A percentile compares a stretch with the other conserved stretches of the same genome.
These are phyloP conservation scores for Coniophora puteana DNA, from an alignment of 1,284 basidiomycete species.

Conservation along the genomic window DNA sequence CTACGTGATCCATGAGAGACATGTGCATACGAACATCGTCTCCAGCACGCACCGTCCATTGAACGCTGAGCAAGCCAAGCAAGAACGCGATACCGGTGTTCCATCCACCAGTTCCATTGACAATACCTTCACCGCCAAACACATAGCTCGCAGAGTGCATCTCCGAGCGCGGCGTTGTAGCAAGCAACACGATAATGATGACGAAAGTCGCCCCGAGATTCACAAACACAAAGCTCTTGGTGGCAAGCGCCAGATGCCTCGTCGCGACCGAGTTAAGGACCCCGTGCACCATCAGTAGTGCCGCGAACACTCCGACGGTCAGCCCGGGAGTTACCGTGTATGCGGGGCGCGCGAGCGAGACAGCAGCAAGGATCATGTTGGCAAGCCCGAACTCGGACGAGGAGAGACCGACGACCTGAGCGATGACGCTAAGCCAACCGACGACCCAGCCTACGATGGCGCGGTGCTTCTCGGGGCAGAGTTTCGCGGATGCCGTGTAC, in stretches of 20 bases:
- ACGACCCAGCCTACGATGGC: constrained; percentile 74
- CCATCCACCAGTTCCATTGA: constrained; percentile 79
- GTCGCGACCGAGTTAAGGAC: constrained; percentile 81
- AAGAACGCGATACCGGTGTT: constrained; percentile 82
- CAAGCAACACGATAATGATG: constrained; percentile 84
- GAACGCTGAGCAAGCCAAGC: constrained; percentile 85
- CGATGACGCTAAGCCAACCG: constrained; percentile 87
- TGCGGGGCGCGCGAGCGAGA: constrained; percentile 20
- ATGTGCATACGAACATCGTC: constrained; percentile 9
- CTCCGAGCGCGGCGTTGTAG: constrained; percentile 70
- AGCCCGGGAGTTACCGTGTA: constrained; percentile 41
- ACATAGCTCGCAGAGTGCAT: constrained; percentile 83
- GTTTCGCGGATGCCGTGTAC: constrained; percentile 72
- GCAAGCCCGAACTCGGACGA: constrained; percentile 89
- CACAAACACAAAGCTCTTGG: constrained; percentile 82
- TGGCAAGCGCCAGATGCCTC: constrained; percentile 73
- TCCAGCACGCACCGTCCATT: constrained; percentile 86
- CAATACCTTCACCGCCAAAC: constrained; percentile 66
- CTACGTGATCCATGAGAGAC: constrained; percentile 26
- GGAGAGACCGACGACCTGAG: constrained; percentile 78
- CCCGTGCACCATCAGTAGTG: constrained; percentile 72
- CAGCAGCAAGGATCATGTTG: constrained; percentile 86
- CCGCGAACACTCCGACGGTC: constrained; percentile 73
- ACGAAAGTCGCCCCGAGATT: constrained; percentile 76
- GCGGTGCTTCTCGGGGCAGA: constrained; percentile 66